A percentile compares a stretch with the other conserved stretches of the same genome.
phyloP scores from a whole-genome alignment of 257 asterid species.

The Nicotiana benthamiana region DNA sequence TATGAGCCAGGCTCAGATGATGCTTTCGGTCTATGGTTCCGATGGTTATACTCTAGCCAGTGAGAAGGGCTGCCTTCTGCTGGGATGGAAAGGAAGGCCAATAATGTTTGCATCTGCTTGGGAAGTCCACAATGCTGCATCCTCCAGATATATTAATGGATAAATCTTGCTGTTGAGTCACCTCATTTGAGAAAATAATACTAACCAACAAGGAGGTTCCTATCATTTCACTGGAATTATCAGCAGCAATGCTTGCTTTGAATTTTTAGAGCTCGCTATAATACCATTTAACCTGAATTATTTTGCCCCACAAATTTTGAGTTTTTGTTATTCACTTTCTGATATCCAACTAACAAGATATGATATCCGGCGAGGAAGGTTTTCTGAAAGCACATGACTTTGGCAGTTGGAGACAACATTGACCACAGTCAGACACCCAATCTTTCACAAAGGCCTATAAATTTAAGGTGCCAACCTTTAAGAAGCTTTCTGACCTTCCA shows the following conservation, averaged over 20 bases:
- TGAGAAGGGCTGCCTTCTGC: slow-evolving; percentile 54
- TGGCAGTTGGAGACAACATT: too few species aligned
- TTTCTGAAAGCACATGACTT: not conserved
- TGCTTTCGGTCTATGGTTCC: slow-evolving; percentile 34
- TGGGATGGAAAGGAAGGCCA: slow-evolving; percentile 70
- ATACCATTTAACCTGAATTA: not conserved
- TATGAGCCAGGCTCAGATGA: slow-evolving; percentile 20
- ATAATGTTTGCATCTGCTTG: slow-evolving; percentile 60
- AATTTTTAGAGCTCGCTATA: not conserved
- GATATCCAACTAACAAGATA: not conserved
- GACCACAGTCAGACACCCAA: not conserved
- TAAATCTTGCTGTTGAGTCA: not conserved
- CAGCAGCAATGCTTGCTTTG: not conserved
- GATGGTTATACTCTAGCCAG: slow-evolving; percentile 37
- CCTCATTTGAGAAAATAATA: not conserved
- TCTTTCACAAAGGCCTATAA: not conserved
- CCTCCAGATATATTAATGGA: not conserved
- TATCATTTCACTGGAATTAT: not conserved
- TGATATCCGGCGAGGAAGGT: not conserved
- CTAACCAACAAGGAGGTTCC: not conserved
- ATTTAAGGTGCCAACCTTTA: not conserved
- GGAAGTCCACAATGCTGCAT: slow-evolving; percentile 14
- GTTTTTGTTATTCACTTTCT: not conserved
- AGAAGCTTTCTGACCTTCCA: not conserved
- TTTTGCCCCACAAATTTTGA: not conserved